Conservation (phyloP, 306 rosid genomes). For the Cucurbita maxima region DNA sequence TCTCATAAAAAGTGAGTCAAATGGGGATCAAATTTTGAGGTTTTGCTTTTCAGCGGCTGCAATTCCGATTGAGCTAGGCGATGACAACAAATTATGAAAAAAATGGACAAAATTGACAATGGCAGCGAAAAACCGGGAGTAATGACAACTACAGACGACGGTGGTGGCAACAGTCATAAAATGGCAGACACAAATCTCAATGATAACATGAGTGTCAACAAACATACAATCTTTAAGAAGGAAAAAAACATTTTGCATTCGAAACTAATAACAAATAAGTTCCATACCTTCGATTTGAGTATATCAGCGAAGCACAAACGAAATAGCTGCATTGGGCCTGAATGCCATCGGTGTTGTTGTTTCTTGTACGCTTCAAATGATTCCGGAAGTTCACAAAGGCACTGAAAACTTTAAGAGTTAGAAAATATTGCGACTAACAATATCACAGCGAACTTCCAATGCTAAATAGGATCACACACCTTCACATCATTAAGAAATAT, state of each 20-base stretch:
- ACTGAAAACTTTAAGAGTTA: slow-evolving; percentile 37
- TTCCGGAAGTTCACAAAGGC: slow-evolving; percentile 99
- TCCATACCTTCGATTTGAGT: slow-evolving; percentile 73
- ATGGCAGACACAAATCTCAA: too few species aligned
- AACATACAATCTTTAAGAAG: not conserved
- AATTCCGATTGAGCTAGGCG: too few species aligned
- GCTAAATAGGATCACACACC: slow-evolving; percentile 25
- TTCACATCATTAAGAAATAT: slow-evolving; percentile 82
- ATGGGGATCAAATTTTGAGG: too few species aligned
- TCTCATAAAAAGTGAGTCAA: too few species aligned
- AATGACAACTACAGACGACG: too few species aligned
- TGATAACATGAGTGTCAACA: not conserved
- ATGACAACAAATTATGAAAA: too few species aligned
- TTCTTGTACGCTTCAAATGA: slow-evolving; percentile 92
- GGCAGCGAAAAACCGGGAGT: too few species aligned
- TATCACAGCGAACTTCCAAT: slow-evolving; percentile 3
- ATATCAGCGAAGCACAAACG: slow-evolving; percentile 78
- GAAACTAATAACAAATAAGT: not conserved
- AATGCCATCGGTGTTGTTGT: slow-evolving; percentile 99
- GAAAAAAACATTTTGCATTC: not conserved
- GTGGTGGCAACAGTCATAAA: too few species aligned
- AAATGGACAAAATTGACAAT: too few species aligned
- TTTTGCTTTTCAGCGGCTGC: too few species aligned
- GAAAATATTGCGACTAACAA: slow-evolving; percentile 9
- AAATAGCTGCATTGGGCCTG: slow-evolving; percentile 97